Evolutionary conservation across 306 rosid genomes (phyloP).

Genomic region (Pyrus pyrifolia): DNA sequence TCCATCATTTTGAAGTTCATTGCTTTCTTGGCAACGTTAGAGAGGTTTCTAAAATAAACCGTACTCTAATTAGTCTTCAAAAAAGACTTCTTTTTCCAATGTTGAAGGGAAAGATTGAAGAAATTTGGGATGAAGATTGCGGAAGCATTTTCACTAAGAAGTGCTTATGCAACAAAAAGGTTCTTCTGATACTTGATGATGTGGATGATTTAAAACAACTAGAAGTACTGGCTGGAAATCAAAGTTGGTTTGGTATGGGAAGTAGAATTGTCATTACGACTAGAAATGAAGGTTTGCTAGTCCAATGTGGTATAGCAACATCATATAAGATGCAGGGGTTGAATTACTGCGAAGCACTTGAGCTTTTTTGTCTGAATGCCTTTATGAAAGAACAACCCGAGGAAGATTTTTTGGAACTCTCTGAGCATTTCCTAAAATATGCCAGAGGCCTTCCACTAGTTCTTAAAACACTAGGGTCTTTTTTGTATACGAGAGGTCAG

Average conservation of each 20-base stretch:
- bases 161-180: slow-evolving; percentile 19
- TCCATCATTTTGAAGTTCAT: not conserved
- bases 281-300: not conserved
- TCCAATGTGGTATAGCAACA: not conserved
- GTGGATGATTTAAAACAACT: slow-evolving; percentile 13
- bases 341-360: no score
- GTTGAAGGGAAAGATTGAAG: slow-evolving; percentile 4
- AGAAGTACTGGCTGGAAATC: slow-evolving; percentile 19
- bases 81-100: slow-evolving; percentile 7
- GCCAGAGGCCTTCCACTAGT: not conserved
- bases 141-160: slow-evolving; percentile 2
- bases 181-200: not conserved
- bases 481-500: not conserved
- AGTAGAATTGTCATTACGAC: slow-evolving; percentile 33
- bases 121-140: not conserved
- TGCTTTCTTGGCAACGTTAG: not conserved
- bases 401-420: not conserved
- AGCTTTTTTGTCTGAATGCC: no score
- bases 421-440: not conserved
- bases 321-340: no score
- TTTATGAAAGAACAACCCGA: no score
- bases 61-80: not conserved
- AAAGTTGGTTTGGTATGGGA: slow-evolving; percentile 14
- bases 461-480: not conserved
- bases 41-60: not conserved